A percentile compares a stretch with the other conserved stretches of the same genome.
Evolutionary conservation across 176 grass and related monocot species (phyloP).

Genomic region (Zea mays): Zm-B73-REFERENCE-NAM-5.0 NC_050100.1:137530501-137531000

Average conservation of each 20-base stretch:
- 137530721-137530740: not conserved
- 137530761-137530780: conserved; percentile 29
- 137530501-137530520: no score
- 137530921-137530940: conserved; percentile 7
- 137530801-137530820: conserved; percentile 41
- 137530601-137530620: no score
- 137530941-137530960: not conserved
- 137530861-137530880: conserved; percentile 37
- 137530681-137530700: no score
- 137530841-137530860: conserved; percentile 46
- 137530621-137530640: no score
- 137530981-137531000: conserved; percentile 10
- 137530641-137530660: no score
- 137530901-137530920: conserved; percentile 28
- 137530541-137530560: no score
- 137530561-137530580: no score
- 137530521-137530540: no score
- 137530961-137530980: conserved; percentile 28
- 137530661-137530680: no score
- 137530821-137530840: conserved; percentile 50
- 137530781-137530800: conserved; percentile 25
- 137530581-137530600: no score
- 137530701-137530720: no score
- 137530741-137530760: conserved; percentile 16
- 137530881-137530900: conserved; percentile 19